Conservation (phyloP, 352 stramenopile species). For the Ophiocytium majus region DNA sequence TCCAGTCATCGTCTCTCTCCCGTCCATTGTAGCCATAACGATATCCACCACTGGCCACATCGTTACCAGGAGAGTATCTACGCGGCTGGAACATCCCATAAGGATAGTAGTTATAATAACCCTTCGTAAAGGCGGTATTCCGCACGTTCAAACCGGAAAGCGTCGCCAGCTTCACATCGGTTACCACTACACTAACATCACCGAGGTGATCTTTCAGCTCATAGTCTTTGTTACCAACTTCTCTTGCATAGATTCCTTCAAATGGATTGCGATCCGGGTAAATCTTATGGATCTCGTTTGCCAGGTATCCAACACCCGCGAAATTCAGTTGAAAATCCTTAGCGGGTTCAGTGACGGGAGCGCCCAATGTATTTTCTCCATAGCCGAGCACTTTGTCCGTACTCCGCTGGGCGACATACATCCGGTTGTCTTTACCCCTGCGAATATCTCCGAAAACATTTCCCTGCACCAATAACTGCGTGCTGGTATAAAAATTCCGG, state of each 20-base stretch:
- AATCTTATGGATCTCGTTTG: no score
- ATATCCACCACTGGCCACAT: no score
- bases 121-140: neutral
- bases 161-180: neutral
- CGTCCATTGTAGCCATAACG: slow-evolving; percentile 2
- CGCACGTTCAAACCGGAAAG: neutral
- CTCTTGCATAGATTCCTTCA: neutral
- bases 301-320: no score
- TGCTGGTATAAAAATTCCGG: no score
- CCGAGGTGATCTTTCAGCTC: neutral
- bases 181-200: neutral
- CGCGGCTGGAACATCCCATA: no score
- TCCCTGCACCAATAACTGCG: no score
- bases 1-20: neutral
- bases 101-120: slow-evolving; percentile 9
- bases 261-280: neutral
- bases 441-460: no score
- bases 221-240: neutral
- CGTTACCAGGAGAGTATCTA: no score
- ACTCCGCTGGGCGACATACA: neutral
- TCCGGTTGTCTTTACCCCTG: no score
- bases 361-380: neutral
- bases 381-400: neutral
- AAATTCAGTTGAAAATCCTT: neutral
- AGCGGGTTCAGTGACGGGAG: neutral